These are phyloP conservation scores for Hanseniaspora vineae DNA, from an alignment of 805 yeast genomes.

Conservation along the genomic window DNA sequence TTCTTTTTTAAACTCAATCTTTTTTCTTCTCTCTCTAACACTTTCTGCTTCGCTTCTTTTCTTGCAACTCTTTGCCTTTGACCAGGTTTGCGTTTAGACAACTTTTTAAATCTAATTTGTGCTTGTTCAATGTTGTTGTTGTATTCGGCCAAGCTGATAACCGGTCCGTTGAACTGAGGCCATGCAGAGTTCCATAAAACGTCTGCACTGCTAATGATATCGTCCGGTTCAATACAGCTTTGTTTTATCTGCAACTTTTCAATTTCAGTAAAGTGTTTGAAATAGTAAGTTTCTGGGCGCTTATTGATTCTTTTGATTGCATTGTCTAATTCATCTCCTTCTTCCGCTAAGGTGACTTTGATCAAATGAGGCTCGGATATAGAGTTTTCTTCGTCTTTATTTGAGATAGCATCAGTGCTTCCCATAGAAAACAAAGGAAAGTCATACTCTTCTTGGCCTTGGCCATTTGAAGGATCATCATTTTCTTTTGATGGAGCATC, in stretches of 20 bases:
- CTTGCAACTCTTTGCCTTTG: constrained; percentile 21
- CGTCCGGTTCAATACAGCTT: neutral
- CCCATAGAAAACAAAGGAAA: constrained; percentile 4
- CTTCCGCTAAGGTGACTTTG: constrained; percentile 2
- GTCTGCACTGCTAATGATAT: neutral
- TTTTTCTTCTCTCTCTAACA: constrained; percentile 14
- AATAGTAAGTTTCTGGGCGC: neutral
- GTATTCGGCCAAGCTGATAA: constrained; percentile 10
- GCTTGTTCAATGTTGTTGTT: constrained; percentile 10
- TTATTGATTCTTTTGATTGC: neutral
- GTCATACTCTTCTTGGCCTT: constrained; percentile 2
- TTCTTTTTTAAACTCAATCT: constrained; percentile 19
- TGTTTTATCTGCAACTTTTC: neutral
- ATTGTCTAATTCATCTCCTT: constrained; percentile 1
- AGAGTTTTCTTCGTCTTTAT: neutral
- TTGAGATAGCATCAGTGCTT: neutral
- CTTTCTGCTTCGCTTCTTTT: constrained; percentile 13
- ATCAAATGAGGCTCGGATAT: neutral
- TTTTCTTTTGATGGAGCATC: neutral
- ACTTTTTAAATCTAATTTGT: constrained; percentile 6
- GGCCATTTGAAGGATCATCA: neutral
- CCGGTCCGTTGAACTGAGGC: constrained; percentile 2
- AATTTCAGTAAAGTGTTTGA: neutral
- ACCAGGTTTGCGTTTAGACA: constrained; percentile 14
- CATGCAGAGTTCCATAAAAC: neutral